These are phyloP conservation scores for Mallotus repandus DNA, from an alignment of 441 rosid genomes.

Conservation along the genomic window DNA sequence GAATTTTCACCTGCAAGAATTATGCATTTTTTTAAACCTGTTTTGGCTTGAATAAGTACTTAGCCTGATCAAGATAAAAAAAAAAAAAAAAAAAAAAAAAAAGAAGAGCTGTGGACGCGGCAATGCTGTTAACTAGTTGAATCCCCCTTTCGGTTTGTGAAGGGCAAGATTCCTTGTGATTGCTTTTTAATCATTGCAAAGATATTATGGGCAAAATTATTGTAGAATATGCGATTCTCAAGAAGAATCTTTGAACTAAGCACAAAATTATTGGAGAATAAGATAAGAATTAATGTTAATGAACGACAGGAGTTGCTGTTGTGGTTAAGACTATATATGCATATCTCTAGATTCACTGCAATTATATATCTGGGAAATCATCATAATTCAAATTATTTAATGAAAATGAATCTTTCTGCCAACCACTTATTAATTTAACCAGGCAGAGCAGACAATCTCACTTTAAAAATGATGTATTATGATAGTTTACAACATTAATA, in stretches of 20 bases:
- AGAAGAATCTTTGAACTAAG: slow-evolving; percentile 11
- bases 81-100: too few species aligned
- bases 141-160: slow-evolving; percentile 5
- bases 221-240: slow-evolving; percentile 4
- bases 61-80: neutral
- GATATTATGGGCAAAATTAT: neutral
- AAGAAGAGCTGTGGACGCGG: neutral
- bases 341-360: neutral
- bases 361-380: neutral
- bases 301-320: neutral
- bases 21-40: too few species aligned
- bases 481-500: too few species aligned
- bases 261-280: neutral
- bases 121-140: neutral
- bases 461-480: too few species aligned
- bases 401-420: slow-evolving; percentile 1
- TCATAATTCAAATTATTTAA: neutral
- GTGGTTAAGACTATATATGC: neutral
- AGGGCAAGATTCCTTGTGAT: slow-evolving; percentile 27
- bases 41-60: neutral
- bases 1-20: neutral
- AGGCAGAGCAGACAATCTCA: neutral
- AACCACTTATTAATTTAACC: neutral
- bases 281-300: too few species aligned
- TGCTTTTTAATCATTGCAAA: slow-evolving; percentile 5